Percentiles rank a stretch among this genome's conserved stretches.
These are phyloP conservation scores for Datisca glomerata DNA, from an alignment of 306 rosid species.

Conservation along the genomic window DNA sequence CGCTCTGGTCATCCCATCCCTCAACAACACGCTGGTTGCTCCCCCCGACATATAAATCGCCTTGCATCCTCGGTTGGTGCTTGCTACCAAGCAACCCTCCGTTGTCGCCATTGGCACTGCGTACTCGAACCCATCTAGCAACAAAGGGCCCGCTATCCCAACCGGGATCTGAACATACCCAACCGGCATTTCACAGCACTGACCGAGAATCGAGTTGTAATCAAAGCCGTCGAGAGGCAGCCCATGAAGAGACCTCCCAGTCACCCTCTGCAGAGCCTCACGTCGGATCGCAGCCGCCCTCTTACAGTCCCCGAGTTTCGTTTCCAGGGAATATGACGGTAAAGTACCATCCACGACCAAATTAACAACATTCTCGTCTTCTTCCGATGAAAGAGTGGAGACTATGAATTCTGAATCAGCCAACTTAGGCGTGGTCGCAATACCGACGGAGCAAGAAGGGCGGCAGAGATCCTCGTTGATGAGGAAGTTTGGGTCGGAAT, in stretches of 20 bases:
- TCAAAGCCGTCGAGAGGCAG: constrained; percentile 18
- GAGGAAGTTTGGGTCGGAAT: neutral
- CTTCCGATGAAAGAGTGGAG: neutral
- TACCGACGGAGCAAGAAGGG: neutral
- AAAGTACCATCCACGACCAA: constrained; percentile 8
- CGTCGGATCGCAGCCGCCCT: constrained; percentile 13
- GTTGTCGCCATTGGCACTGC: constrained; percentile 22
- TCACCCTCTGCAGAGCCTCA: constrained; percentile 15
- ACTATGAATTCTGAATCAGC: neutral
- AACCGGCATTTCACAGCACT: constrained; percentile 24
- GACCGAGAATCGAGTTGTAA: constrained; percentile 18
- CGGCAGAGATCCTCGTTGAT: neutral
- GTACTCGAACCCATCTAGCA: constrained; percentile 14
- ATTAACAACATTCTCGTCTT: neutral
- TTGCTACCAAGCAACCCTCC: constrained; percentile 20
- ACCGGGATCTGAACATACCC: constrained; percentile 21
- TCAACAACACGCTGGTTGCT: constrained; percentile 8
- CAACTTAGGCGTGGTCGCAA: neutral
- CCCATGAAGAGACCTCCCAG: constrained; percentile 14
- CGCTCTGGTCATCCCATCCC: constrained; percentile 21
- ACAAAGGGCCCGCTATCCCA: constrained; percentile 17
- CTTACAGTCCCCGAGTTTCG: constrained; percentile 16
- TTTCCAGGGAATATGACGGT: constrained; percentile 13
- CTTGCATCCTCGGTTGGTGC: constrained; percentile 21
- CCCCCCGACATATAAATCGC: constrained; percentile 16